phyloP scores from a whole-genome alignment of 106 monocot species.

The Dendrobium chrysotoxum region DNA sequence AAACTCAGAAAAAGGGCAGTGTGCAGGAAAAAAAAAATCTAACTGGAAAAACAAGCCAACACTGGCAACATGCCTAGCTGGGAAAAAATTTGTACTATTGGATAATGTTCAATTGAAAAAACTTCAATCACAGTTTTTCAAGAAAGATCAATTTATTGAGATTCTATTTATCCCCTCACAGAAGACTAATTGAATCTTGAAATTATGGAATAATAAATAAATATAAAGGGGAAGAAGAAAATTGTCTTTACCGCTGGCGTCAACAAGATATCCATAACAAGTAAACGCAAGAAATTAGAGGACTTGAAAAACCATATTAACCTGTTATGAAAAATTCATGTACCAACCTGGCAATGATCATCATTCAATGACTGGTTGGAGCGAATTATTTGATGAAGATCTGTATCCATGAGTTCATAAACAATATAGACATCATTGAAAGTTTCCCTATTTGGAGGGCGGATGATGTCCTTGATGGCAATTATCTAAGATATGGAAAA shows the following conservation, averaged over 20 bases:
- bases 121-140: not conserved
- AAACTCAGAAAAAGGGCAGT: no score
- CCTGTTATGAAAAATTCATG: not conserved
- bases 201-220: not conserved
- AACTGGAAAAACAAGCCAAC: not conserved
- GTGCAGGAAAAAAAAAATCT: not conserved
- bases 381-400: constrained; percentile 52
- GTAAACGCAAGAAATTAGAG: not conserved
- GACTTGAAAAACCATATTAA: not conserved
- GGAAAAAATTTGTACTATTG: not conserved
- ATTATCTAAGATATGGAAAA: constrained; percentile 24
- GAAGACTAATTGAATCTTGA: not conserved
- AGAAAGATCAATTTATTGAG: no score
- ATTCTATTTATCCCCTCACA: not conserved
- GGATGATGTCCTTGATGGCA: constrained; percentile 49
- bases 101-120: not conserved
- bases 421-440: constrained; percentile 57
- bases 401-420: constrained; percentile 52
- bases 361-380: constrained; percentile 41
- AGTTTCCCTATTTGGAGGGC: constrained; percentile 40
- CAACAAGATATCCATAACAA: not conserved
- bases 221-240: not conserved
- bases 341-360: constrained; percentile 46
- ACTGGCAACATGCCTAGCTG: not conserved
- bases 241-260: not conserved